Base-by-base conservation (phyloP, 306 rosid species). In the Urtica urens region DNA sequence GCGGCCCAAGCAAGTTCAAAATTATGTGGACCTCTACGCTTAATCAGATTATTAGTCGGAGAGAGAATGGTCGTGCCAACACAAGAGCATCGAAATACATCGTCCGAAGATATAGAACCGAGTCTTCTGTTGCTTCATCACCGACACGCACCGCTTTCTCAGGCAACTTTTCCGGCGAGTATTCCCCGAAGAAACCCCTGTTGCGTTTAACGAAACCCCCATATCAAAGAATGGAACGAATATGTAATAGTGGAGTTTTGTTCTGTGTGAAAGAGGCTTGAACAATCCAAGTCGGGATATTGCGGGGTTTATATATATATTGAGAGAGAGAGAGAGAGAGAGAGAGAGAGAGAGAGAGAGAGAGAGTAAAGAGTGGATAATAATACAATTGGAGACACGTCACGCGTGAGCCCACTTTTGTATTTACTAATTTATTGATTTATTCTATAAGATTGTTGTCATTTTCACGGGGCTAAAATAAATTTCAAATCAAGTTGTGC, bases 81-180 rank as follows among this genome's bases (percentile, higher is more conserved):
- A 77, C 10, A 77, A 53, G 41, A 77, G 76, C 83, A 77, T 77
- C 30, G 73, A 69, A 48, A 77, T 54, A 52, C 83, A 77, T 52
- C 83, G 79, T 29, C 76, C 71, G 1, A 69, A 69, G 55, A 77
- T 77, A 34, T 77, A 77, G 63, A 72, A 72, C 43, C 83, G 43
- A 11, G 83, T 69, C 35, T 72, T 77, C 63, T 77, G 83, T 22
- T 77, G 83, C 72, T 77, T 77, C 18, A 50, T 55, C 68, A 77
- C 58, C 33, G 39, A 9, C 57, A 55, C 30, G 54, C 79, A 72
- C 16, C 76, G 72, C 19, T 69, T 77, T 16, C 76, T 55, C 14
- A 77, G 37, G 39, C 76, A 46, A 1, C 42, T 49, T 58, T 72
- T 53, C 49, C 63, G 57, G 57, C 47, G 25, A 38, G 46, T 7